Evolutionary conservation across 257 asterid species (phyloP), one percentile per base, ranked within the genome.

Genomic region (Asclepias syriaca): DNA sequence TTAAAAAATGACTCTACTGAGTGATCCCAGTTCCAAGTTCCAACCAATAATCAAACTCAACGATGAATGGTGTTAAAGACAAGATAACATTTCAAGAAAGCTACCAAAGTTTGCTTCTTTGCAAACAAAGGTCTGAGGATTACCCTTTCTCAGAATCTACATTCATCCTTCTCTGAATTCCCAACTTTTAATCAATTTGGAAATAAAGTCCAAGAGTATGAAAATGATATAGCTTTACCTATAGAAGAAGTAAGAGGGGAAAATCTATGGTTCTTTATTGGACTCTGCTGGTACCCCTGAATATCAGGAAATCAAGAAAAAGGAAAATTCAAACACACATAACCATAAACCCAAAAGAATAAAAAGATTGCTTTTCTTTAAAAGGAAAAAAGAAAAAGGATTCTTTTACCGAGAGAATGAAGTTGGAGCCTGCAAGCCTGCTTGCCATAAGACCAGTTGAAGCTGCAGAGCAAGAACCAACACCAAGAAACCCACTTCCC

Each of bases 211-310:
- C 58, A 39, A 24, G 70, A 45, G 39, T 4, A 37, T 43, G 46
- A 48, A 13, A 14, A 8, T 48, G 19, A 8, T 5, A 11, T 16
- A 39, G 13, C 74, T 68, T 77, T 77, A 86, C 98, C 96, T 3
- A 34, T 0, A 2, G 92, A 69, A 68, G 89, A 89, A 74, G 78
- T 79, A 72, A 86, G 78, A 22, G 87, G 79, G 63, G 70, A 78
- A 74, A 81, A 70, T 61, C 74, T 77, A 67, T 72, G 86, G 75
- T 82, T 81, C 79, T 77, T 88, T 74, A 61, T 74, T 68, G 87
- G 85, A 83, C 87, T 78, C 79, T 74, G 81, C 71, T 78, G 85
- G 70, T 85, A 80, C 15, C 88, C 94, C 98, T 92, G 43, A 16
- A 79, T 46, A 63, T 39, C 45, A 63, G 46, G 0, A 68, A 56